These are phyloP conservation scores for Stellera chamaejasme DNA, from an alignment of 345 rosid genomes.

Conservation along the genomic window DNA sequence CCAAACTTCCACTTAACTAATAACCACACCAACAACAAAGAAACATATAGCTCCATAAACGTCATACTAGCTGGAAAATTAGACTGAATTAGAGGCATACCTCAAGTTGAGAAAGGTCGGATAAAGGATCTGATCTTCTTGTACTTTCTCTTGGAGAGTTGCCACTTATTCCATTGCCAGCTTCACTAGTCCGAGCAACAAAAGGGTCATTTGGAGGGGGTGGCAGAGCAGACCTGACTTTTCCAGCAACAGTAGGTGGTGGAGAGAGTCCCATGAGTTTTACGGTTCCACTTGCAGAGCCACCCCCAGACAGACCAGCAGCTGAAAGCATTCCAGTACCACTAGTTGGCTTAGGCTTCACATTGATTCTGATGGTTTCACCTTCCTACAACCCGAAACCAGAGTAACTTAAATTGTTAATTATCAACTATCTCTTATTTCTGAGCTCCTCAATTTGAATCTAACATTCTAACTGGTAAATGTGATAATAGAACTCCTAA, in stretches of 20 bases:
- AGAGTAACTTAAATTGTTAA: too few species aligned
- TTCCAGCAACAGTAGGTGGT: conserved; percentile 55
- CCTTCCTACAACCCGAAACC: conserved; percentile 64
- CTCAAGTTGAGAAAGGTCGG: conserved; percentile 75
- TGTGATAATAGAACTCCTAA: neutral
- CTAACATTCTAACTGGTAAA: too few species aligned
- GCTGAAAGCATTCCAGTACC: conserved; percentile 99
- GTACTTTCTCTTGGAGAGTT: conserved; percentile 26
- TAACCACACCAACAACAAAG: too few species aligned
- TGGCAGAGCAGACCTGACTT: conserved; percentile 71
- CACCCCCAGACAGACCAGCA: conserved; percentile 52
- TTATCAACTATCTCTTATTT: too few species aligned
- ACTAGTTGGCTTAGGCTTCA: conserved; percentile 69
- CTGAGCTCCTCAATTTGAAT: too few species aligned
- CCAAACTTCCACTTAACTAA: too few species aligned
- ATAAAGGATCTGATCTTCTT: conserved; percentile 42
- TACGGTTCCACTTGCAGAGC: conserved; percentile 49
- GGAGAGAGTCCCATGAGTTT: conserved; percentile 67
- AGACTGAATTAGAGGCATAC: conserved; percentile 23
- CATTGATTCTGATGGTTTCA: conserved; percentile 94
- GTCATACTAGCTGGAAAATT: too few species aligned
- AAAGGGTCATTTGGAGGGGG: conserved; percentile 95
- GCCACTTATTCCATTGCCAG: conserved; percentile 18
- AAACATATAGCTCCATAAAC: too few species aligned
- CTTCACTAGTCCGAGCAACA: conserved; percentile 37